Percentiles rank a stretch among this genome's conserved stretches.
Conservation (phyloP, 768 basidiomycete genomes). For the Mycena galopus region DNA sequence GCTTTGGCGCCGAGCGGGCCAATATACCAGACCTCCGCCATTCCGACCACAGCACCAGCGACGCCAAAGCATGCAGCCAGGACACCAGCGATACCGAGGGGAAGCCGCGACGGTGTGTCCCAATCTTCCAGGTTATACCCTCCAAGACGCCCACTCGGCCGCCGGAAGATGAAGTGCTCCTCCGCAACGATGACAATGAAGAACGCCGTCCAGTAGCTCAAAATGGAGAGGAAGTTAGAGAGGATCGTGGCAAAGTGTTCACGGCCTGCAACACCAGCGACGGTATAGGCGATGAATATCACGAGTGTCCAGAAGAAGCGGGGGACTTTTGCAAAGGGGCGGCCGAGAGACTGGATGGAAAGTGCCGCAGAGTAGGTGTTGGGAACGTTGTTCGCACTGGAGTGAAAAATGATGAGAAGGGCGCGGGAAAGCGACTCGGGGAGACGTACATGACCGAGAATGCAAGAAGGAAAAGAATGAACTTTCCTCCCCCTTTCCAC, state of each 20-base stretch:
- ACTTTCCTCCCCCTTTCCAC: slow-evolving; percentile 54
- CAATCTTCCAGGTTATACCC: slow-evolving; percentile 68
- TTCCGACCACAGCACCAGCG: slow-evolving; percentile 63
- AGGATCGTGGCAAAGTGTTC: slow-evolving; percentile 60
- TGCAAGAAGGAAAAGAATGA: slow-evolving; percentile 55
- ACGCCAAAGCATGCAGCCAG: slow-evolving; percentile 61
- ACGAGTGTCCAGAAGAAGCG: slow-evolving; percentile 62
- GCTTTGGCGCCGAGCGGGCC: slow-evolving; percentile 61
- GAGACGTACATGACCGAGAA: slow-evolving; percentile 56
- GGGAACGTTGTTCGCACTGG: slow-evolving; percentile 55
- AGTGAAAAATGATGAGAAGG: not conserved
- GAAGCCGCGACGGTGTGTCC: slow-evolving; percentile 59
- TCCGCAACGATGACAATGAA: slow-evolving; percentile 60
- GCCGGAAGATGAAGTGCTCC: slow-evolving; percentile 62
- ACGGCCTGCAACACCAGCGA: slow-evolving; percentile 57
- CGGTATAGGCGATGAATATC: slow-evolving; percentile 53
- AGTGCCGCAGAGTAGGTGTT: slow-evolving; percentile 63
- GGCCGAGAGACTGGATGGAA: slow-evolving; percentile 59
- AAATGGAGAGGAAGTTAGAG: slow-evolving; percentile 56
- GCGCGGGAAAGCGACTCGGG: not conserved
- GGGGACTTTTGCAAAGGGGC: slow-evolving; percentile 57
- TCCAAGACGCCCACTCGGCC: slow-evolving; percentile 53
- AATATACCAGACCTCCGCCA: slow-evolving; percentile 67
- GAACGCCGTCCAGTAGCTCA: slow-evolving; percentile 62
- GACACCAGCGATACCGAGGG: slow-evolving; percentile 62